phyloP scores from a whole-genome alignment of 495 filamentous ascomycete species.

The Xylaria cubensis region DNA sequence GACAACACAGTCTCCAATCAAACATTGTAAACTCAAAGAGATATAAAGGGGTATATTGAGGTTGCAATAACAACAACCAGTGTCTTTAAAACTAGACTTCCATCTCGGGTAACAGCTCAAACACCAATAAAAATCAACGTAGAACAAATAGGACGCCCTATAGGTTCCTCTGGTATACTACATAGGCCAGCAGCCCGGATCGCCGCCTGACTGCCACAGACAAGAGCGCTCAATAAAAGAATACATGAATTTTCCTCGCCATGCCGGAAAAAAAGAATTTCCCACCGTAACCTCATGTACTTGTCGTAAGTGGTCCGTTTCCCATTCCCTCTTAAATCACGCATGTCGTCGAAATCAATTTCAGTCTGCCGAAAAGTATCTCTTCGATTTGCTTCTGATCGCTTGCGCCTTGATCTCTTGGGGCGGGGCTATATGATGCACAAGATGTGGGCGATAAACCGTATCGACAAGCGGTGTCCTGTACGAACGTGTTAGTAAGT shows the following conservation, averaged over 20 bases:
- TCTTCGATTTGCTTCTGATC: constrained; percentile 73
- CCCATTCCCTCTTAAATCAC: not conserved
- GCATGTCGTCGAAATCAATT: constrained; percentile 2
- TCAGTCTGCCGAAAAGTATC: constrained; percentile 78
- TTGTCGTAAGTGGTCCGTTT: constrained; percentile 11
- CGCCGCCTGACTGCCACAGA: not conserved
- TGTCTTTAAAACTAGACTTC: constrained; percentile 10
- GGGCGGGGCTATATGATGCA: constrained; percentile 83
- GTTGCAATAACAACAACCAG: constrained; percentile 4
- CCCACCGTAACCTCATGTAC: constrained; percentile 10
- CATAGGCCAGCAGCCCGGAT: constrained; percentile 12
- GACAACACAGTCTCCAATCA: not conserved
- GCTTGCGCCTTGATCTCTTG: constrained; percentile 76
- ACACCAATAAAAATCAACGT: constrained; percentile 2
- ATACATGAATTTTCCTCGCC: constrained; percentile 20
- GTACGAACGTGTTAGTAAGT: constrained; percentile 20
- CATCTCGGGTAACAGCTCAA: not conserved
- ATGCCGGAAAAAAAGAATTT: constrained; percentile 14
- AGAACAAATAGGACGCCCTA: constrained; percentile 12
- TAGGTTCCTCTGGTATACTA: constrained; percentile 15
- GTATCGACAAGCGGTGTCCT: constrained; percentile 87
- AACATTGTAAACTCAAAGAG: constrained; percentile 13
- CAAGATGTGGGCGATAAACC: constrained; percentile 89
- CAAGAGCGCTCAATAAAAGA: constrained; percentile 8
- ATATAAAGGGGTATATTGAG: constrained; percentile 26